A percentile compares a stretch with the other conserved stretches of the same genome.
Conservation (phyloP, 306 rosid genomes). For the Rosa multiflora region DNA sequence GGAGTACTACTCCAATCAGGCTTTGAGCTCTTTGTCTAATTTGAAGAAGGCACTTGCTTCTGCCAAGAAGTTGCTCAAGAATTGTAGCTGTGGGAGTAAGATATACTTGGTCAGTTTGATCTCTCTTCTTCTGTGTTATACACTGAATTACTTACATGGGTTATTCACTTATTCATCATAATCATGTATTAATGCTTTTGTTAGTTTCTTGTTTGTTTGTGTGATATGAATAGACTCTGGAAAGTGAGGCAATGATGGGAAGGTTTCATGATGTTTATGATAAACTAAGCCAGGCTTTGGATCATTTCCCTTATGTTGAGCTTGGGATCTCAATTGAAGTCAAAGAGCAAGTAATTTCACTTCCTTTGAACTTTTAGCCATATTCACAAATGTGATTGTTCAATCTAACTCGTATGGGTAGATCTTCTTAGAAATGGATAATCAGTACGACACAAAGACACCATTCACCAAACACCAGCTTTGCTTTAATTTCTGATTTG, state of each 20-base stretch:
- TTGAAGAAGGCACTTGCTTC: constrained; percentile 51
- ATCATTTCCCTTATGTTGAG: constrained; percentile 50
- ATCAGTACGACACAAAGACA: neutral
- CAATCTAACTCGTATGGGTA: neutral
- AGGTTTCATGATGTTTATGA: constrained; percentile 60
- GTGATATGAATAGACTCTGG: constrained; percentile 51
- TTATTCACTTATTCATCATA: neutral
- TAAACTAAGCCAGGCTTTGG: constrained; percentile 55
- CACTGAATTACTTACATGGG: neutral
- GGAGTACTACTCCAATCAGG: constrained; percentile 25
- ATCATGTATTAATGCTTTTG: neutral
- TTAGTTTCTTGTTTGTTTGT: neutral
- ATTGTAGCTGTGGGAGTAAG: constrained; percentile 78
- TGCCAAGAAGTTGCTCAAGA: constrained; percentile 57
- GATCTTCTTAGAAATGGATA: neutral
- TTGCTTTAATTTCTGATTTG: neutral
- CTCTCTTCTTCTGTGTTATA: neutral
- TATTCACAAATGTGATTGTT: neutral
- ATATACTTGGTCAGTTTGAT: constrained; percentile 49
- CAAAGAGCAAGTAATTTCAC: constrained; percentile 56
- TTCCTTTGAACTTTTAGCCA: constrained; percentile 4
- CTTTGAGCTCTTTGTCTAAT: constrained; percentile 27
- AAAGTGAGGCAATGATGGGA: constrained; percentile 64
- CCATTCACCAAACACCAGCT: neutral
- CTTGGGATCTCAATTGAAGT: constrained; percentile 74